Evolutionary conservation across 306 rosid genomes (phyloP).

Genomic region (Vicia faba): DNA sequence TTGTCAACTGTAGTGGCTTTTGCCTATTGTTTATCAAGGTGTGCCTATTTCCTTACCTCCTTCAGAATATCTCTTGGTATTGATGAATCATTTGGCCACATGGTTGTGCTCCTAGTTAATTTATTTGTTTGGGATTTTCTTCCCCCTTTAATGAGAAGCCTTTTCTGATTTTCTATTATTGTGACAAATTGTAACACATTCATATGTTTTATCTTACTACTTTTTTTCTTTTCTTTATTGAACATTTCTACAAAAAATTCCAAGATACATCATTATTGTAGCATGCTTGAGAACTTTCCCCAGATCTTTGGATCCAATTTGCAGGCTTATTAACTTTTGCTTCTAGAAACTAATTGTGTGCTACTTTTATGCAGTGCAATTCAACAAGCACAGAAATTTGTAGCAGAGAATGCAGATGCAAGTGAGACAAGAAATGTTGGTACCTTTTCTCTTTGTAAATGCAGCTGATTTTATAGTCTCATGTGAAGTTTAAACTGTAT

Average conservation of each 20-base stretch:
- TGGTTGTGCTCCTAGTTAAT: slow-evolving; percentile 21
- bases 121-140: slow-evolving; percentile 14
- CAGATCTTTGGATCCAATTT: slow-evolving; percentile 28
- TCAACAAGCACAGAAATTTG: slow-evolving; percentile 76
- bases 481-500: slow-evolving; percentile 28
- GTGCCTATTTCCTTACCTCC: slow-evolving; percentile 35
- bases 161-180: slow-evolving; percentile 19
- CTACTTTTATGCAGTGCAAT: slow-evolving; percentile 64
- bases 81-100: slow-evolving; percentile 35
- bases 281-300: slow-evolving; percentile 30
- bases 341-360: slow-evolving; percentile 31
- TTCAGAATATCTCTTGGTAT: slow-evolving; percentile 24
- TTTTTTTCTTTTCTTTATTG: slow-evolving; percentile 12
- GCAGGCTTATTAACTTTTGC: slow-evolving; percentile 30
- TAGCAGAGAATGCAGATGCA: slow-evolving; percentile 65
- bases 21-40: slow-evolving; percentile 94
- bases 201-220: slow-evolving; percentile 14
- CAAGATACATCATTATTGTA: slow-evolving; percentile 12
- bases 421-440: slow-evolving; percentile 78
- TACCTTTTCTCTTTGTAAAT: slow-evolving; percentile 30
- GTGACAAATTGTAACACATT: slow-evolving; percentile 5
- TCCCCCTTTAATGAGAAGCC: slow-evolving; percentile 4
- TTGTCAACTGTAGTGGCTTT: slow-evolving; percentile 84
- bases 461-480: slow-evolving; percentile 12
- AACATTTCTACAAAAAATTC: slow-evolving; percentile 8